phyloP scores from a whole-genome alignment of 192 early-diverging fungal genomes.

The Coemansia umbellata region DNA sequence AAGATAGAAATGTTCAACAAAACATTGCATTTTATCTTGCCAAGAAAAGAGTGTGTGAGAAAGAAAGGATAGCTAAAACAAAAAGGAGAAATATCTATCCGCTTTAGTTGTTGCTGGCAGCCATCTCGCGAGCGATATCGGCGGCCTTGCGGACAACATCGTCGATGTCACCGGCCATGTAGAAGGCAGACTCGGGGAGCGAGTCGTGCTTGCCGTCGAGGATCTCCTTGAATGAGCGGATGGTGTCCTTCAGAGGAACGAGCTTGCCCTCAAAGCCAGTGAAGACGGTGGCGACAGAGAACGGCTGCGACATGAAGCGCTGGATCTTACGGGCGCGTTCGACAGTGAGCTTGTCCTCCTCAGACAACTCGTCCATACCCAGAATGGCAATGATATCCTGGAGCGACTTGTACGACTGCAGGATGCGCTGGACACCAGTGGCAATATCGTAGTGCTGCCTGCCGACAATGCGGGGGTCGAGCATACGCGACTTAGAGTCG shows the following conservation, averaged over 20 bases:
- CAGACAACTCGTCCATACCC: constrained; percentile 98
- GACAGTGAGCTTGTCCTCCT: constrained; percentile 97
- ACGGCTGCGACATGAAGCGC: constrained; percentile 98
- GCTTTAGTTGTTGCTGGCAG: constrained; percentile 44
- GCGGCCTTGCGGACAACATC: constrained; percentile 91
- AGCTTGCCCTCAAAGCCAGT: constrained; percentile 97
- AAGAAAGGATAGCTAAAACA: not conserved
- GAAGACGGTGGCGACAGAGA: constrained; percentile 94
- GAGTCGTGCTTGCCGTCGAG: constrained; percentile 94
- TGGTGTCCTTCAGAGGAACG: constrained; percentile 85
- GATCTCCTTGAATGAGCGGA: constrained; percentile 97
- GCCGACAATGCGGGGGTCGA: constrained; percentile 96
- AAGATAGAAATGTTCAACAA: too few relatives aligned
- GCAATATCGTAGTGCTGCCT: constrained; percentile 92
- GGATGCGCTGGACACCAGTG: constrained; percentile 91
- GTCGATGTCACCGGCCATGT: constrained; percentile 96
- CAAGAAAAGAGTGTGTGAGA: not conserved
- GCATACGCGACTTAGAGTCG: constrained; percentile 97
- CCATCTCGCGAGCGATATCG: constrained; percentile 69
- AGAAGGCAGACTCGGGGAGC: constrained; percentile 95
- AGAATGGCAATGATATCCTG: constrained; percentile 99
- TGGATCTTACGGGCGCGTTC: constrained; percentile 99
- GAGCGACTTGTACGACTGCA: constrained; percentile 98
- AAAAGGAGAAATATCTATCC: not conserved
- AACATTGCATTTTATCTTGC: too few relatives aligned